Conservation (phyloP, 2,329 filamentous ascomycete genomes). For the Stenocarpella maydis region DNA sequence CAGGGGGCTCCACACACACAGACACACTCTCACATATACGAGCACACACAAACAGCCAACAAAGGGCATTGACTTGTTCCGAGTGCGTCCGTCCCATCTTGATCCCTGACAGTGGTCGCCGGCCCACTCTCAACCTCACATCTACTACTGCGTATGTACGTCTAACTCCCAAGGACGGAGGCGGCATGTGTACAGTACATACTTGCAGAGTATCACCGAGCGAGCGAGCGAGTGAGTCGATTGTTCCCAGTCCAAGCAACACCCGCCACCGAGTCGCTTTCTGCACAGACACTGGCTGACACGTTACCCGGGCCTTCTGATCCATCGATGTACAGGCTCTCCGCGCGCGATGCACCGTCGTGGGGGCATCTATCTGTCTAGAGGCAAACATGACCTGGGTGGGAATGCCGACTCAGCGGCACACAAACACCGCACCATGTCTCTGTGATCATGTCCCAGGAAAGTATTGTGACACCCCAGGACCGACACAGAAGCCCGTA, state of each 20-base stretch:
- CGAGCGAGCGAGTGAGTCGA: neutral
- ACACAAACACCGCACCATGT: slow-evolving; percentile 1
- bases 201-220: neutral
- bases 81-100: neutral
- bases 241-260: neutral
- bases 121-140: slow-evolving; percentile 18
- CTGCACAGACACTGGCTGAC: neutral
- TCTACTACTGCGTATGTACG: too few relatives aligned
- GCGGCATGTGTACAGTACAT: neutral
- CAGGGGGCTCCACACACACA: slow-evolving; percentile 10
- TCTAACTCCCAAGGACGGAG: neutral
- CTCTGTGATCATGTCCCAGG: slow-evolving; percentile 9
- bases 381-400: neutral
- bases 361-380: neutral
- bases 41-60: neutral
- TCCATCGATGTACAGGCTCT: neutral
- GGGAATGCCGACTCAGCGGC: slow-evolving; percentile 9
- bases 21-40: neutral
- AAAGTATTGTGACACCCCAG: neutral
- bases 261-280: neutral
- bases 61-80: neutral
- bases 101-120: neutral
- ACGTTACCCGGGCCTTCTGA: neutral
- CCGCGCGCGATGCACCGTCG: neutral
- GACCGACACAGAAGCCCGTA: neutral